phyloP scores from a whole-genome alignment of 257 asterid species.

The Catharanthus roseus region DNA sequence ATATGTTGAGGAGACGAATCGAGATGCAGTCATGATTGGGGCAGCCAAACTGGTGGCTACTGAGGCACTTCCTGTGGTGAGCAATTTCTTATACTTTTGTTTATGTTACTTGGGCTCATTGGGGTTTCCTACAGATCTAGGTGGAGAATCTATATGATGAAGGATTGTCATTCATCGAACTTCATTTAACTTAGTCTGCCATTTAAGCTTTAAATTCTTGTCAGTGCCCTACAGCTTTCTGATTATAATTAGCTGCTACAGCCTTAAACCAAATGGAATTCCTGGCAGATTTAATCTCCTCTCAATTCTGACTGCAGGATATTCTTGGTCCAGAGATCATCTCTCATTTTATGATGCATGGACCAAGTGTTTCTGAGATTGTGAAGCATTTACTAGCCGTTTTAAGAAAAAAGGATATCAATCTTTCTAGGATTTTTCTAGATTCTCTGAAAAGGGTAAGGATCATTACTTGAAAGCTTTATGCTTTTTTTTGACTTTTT shows the following conservation, averaged over 20 bases:
- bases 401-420: slow-evolving; percentile 62
- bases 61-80: slow-evolving; percentile 73
- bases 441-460: slow-evolving; percentile 73
- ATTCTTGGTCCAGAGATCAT: slow-evolving; percentile 74
- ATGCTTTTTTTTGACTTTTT: no score
- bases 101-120: slow-evolving; percentile 10
- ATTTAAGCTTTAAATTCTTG: not conserved
- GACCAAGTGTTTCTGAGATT: slow-evolving; percentile 60
- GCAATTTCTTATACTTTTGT: slow-evolving; percentile 14
- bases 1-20: slow-evolving; percentile 85
- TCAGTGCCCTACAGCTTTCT: not conserved
- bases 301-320: slow-evolving; percentile 47
- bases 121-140: no score
- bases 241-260: not conserved
- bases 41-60: slow-evolving; percentile 70
- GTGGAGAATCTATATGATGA: not conserved
- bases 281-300: not conserved
- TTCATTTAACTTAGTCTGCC: not conserved
- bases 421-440: slow-evolving; percentile 48
- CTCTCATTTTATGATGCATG: slow-evolving; percentile 65
- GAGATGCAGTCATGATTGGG: slow-evolving; percentile 71
- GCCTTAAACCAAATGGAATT: not conserved
- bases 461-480: not conserved
- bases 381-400: slow-evolving; percentile 75
- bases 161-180: not conserved